Conservation (phyloP, 1,139 yeast species). For the Wickerhamomyces sp. region DNA sequence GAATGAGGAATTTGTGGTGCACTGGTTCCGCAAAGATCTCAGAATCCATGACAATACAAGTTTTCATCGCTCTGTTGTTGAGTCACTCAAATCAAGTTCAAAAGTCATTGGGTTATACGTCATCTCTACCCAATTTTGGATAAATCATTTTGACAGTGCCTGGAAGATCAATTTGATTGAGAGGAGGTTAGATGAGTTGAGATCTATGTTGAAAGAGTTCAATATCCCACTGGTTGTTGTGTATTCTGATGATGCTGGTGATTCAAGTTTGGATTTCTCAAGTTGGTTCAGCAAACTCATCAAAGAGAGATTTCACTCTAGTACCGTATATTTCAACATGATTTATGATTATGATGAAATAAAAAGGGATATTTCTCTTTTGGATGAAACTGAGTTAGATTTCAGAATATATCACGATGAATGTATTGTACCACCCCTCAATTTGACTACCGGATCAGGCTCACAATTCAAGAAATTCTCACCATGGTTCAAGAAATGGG, state of each 20-base stretch:
- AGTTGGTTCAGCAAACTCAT: constrained; percentile 26
- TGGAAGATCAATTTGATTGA: constrained; percentile 37
- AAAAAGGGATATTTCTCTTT: constrained; percentile 29
- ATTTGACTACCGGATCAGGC: constrained; percentile 38
- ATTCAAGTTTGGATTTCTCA: constrained; percentile 19
- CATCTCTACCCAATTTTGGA: constrained; percentile 36
- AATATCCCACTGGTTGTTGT: constrained; percentile 40
- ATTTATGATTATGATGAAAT: constrained; percentile 52
- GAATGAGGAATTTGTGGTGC: constrained; percentile 27
- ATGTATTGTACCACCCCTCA: constrained; percentile 44
- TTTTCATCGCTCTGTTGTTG: constrained; percentile 31
- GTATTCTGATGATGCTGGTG: constrained; percentile 27
- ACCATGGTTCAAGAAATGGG: constrained; percentile 51
- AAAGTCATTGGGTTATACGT: constrained; percentile 36
- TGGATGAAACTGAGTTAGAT: constrained; percentile 24
- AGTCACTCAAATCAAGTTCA: constrained; percentile 25
- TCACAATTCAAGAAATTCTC: constrained; percentile 47
- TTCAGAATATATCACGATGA: constrained; percentile 37
- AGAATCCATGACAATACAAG: constrained; percentile 38
- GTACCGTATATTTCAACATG: constrained; percentile 37
- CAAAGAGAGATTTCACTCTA: constrained; percentile 23
- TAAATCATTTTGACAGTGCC: constrained; percentile 38
- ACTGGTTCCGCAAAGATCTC: constrained; percentile 42
- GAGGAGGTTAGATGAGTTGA: constrained; percentile 30
- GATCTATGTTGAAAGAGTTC: constrained; percentile 26